Evolutionary conservation across 1,139 yeast species (phyloP), one percentile per base, ranked within the genome.

Genomic region (Sugiyamaella japonica): DNA sequence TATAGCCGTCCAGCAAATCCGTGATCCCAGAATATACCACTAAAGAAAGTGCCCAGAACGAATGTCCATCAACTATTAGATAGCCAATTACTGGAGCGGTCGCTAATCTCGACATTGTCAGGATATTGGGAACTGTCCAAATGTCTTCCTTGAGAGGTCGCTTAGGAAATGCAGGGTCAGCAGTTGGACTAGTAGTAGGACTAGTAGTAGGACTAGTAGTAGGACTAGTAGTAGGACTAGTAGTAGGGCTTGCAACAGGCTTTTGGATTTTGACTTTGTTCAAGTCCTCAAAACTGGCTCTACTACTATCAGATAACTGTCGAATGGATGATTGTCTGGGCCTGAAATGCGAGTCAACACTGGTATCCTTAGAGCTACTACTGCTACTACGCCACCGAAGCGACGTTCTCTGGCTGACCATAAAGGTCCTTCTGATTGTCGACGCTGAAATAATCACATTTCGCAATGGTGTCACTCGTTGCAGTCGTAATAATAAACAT

Each of bases 21-120:
- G 99, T 91, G 9, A 90, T 69, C 62, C 97, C 88, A 0, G 97
- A 90, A 64, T 89, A 89, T 0, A 84, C 78, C 70, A 93, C 93
- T 16, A 93, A 68, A 2, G 82, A 79, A 50, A 89, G 73, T 0
- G 98, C 96, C 50, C 78, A 73, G 12, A 76, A 71, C 1, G 86
- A 73, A 42, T 86, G 79, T 10, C 84, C 83, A 15, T 80, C 74
- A 16, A 88, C 76, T 7, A 93, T 82, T 62, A 83, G 79, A 64
- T 86, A 87, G 0, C 98, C 98, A 42, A 93, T 82, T 10, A 84
- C 71, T 0, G 99, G 99, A 0, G 99, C 85, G 1, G 90, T 75
- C 2, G 80, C 72, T 13, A 95, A 80, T 62, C 99, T 75, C 0
- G 96, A 81, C 66, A 86, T 70, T 0, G 99, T 93, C 51, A 95